phyloP scores from a whole-genome alignment of 2,329 filamentous ascomycete species.

The Xylaria sp. region DNA sequence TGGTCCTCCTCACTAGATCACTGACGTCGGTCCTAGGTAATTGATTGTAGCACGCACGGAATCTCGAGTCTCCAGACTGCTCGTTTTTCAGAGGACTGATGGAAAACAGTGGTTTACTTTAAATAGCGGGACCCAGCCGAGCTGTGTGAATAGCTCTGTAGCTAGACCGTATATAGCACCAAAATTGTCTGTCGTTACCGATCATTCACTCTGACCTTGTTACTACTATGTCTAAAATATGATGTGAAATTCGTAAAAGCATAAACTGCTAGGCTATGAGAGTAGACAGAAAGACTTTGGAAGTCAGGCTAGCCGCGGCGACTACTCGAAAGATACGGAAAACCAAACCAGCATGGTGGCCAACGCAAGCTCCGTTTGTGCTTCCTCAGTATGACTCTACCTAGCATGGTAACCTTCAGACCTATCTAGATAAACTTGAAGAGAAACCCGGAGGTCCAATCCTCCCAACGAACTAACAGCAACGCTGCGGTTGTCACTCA shows the following conservation, averaged over 20 bases:
- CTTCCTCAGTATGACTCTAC: background rate
- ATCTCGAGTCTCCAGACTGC: background rate
- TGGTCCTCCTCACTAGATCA: background rate
- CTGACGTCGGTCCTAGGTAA: constrained; percentile 12
- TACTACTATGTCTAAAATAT: background rate
- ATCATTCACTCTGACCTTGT: background rate
- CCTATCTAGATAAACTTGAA: background rate
- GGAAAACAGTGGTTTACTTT: background rate
- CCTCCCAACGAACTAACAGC: too few species aligned
- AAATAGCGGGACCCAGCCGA: background rate
- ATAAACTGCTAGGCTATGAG: background rate
- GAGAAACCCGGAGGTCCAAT: background rate
- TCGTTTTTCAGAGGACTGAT: background rate
- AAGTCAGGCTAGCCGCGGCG: too few species aligned
- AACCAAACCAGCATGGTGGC: background rate
- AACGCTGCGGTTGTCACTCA: background rate
- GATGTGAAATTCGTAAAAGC: background rate
- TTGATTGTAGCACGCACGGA: background rate
- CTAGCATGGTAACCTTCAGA: background rate
- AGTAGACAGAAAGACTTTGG: too few species aligned
- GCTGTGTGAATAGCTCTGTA: constrained; percentile 1
- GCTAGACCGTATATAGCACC: constrained; percentile 14
- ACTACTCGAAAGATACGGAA: background rate
- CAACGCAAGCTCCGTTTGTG: background rate
- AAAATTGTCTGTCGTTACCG: constrained; percentile 29